Evolutionary conservation across 495 filamentous ascomycete species (phyloP).

Genomic region (Astrocystis sublimbata): DNA sequence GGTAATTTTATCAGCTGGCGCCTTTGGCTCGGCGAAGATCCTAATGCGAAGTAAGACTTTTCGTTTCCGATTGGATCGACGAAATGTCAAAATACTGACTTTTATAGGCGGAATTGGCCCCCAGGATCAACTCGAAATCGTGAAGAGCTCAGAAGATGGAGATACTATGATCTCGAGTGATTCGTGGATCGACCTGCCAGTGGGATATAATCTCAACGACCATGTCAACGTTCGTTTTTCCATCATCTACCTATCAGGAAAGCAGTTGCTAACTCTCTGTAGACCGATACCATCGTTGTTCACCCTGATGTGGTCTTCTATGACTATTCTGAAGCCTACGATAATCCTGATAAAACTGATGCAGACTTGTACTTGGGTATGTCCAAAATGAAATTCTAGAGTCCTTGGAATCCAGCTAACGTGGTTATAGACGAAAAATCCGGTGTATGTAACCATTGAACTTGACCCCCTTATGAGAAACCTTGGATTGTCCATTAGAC

Average conservation of each 20-base stretch:
- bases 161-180: conserved; percentile 49
- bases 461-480: too few relatives aligned
- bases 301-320: conserved; percentile 62
- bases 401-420: not conserved
- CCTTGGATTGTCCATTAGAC: too few relatives aligned
- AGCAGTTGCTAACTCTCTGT: not conserved
- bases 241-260: not conserved
- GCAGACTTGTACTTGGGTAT: conserved; percentile 36
- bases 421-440: conserved; percentile 45
- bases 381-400: not conserved
- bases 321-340: conserved; percentile 64
- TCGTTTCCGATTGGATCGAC: not conserved
- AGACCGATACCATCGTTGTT: conserved; percentile 64
- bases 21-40: conserved; percentile 71
- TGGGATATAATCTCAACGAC: conserved; percentile 69
- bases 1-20: conserved; percentile 68
- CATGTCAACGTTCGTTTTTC: conserved; percentile 55
- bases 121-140: conserved; percentile 55
- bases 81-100: conserved; percentile 38
- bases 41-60: conserved; percentile 41
- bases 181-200: conserved; percentile 68
- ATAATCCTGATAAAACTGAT: conserved; percentile 41
- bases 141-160: conserved; percentile 52
- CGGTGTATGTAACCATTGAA: too few relatives aligned
- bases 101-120: conserved; percentile 59